Conservation (phyloP, 2,329 filamentous ascomycete genomes). For the Colletotrichum lentis region DNA sequence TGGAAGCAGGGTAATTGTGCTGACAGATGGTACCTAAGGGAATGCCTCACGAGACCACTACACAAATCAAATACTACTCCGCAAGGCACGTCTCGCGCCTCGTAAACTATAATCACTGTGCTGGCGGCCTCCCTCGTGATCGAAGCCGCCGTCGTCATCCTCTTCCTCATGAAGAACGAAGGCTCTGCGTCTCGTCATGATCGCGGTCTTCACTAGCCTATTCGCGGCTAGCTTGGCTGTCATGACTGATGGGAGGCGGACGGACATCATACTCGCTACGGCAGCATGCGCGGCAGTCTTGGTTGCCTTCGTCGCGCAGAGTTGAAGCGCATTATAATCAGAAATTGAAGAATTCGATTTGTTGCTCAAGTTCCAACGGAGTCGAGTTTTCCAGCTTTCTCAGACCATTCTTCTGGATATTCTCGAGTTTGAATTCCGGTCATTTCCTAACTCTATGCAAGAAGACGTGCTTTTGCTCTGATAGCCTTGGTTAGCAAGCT, state of each 20-base stretch:
- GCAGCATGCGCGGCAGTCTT: background rate
- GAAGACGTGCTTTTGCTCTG: too few species aligned
- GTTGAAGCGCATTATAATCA: background rate
- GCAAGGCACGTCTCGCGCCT: background rate
- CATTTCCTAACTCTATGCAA: too few species aligned
- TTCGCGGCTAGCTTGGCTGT: background rate
- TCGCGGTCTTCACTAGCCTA: background rate
- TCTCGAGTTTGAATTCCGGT: too few species aligned
- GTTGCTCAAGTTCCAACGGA: too few species aligned
- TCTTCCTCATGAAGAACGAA: background rate
- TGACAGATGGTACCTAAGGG: background rate
- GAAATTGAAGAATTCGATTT: too few species aligned
- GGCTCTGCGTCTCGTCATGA: background rate
- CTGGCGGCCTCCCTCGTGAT: constrained; percentile 1
- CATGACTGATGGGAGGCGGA: background rate
- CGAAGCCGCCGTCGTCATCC: background rate
- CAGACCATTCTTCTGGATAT: too few species aligned
- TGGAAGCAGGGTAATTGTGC: background rate
- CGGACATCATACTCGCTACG: background rate
- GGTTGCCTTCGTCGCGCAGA: background rate
- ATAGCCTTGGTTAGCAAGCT: too few species aligned
- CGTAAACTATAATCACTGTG: background rate
- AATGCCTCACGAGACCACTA: background rate
- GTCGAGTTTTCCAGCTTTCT: too few species aligned
- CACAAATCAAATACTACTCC: background rate